These are phyloP conservation scores for Tausonia pullulans DNA, from an alignment of 1,284 basidiomycete genomes.

Conservation along the genomic window DNA sequence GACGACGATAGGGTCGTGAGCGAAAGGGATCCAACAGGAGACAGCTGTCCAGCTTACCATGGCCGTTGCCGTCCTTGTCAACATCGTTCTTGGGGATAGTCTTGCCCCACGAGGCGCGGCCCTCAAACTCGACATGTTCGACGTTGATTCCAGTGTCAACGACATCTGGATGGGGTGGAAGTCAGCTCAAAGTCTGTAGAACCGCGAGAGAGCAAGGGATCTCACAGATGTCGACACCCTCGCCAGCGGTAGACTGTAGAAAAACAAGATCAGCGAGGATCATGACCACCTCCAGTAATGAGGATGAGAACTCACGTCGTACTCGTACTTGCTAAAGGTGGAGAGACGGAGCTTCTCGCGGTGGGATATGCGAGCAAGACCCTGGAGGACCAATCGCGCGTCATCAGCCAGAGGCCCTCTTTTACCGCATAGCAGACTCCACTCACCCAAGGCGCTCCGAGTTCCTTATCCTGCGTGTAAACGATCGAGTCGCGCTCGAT, in stretches of 20 bases:
- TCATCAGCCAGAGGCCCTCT: constrained; percentile 10
- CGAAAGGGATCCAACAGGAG: not conserved
- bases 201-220: constrained; percentile 23
- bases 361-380: constrained; percentile 92
- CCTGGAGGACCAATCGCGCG: constrained; percentile 40
- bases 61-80: constrained; percentile 58
- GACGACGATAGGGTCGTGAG: not conserved
- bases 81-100: constrained; percentile 67
- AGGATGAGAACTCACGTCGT: constrained; percentile 36
- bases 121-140: constrained; percentile 75
- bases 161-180: constrained; percentile 39
- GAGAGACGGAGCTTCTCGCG: constrained; percentile 61
- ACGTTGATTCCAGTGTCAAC: constrained; percentile 84
- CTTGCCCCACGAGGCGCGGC: constrained; percentile 70
- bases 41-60: constrained; percentile 29
- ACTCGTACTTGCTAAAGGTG: constrained; percentile 81
- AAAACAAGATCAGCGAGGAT: no score
- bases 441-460: constrained; percentile 75
- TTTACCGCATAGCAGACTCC: not conserved
- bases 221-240: constrained; percentile 79
- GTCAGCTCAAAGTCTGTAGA: not conserved
- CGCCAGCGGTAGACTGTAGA: constrained; percentile 48
- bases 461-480: constrained; percentile 59
- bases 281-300: no score
- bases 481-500: constrained; percentile 90